Conservation (phyloP, 805 yeast species). For the Pichia heedii region DNA sequence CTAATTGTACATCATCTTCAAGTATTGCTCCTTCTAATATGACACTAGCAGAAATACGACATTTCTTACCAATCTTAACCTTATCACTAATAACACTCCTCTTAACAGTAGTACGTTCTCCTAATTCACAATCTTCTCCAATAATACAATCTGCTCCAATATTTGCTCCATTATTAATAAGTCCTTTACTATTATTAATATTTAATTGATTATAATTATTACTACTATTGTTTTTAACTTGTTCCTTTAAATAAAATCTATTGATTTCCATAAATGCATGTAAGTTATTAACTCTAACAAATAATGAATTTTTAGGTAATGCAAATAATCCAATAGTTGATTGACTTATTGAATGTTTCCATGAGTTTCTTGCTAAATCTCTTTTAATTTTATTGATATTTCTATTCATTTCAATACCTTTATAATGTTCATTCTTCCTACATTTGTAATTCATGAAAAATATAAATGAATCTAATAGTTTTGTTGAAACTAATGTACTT, state of each 20-base stretch:
- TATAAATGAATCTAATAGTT: constrained; percentile 64
- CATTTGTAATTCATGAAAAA: constrained; percentile 52
- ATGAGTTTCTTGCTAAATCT: constrained; percentile 83
- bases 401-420: constrained; percentile 25
- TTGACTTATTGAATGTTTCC: constrained; percentile 60
- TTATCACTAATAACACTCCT: constrained; percentile 70
- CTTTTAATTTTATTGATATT: constrained; percentile 64
- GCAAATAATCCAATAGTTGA: constrained; percentile 63
- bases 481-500: constrained; percentile 64
- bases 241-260: constrained; percentile 59
- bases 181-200: constrained; percentile 28
- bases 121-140: constrained; percentile 58
- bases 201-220: constrained; percentile 12
- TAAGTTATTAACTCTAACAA: constrained; percentile 70
- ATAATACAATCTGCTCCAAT: constrained; percentile 83
- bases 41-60: constrained; percentile 82
- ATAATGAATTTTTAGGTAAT: constrained; percentile 59
- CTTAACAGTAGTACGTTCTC: constrained; percentile 81
- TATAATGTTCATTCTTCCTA: constrained; percentile 13
- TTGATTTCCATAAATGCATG: constrained; percentile 87
- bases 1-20: constrained; percentile 71
- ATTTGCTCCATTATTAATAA: constrained; percentile 47
- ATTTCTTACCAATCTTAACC: constrained; percentile 75
- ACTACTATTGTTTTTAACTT: constrained; percentile 32
- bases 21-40: constrained; percentile 60